phyloP scores from a whole-genome alignment of 768 basidiomycete species.

The Mycena floridula region DNA sequence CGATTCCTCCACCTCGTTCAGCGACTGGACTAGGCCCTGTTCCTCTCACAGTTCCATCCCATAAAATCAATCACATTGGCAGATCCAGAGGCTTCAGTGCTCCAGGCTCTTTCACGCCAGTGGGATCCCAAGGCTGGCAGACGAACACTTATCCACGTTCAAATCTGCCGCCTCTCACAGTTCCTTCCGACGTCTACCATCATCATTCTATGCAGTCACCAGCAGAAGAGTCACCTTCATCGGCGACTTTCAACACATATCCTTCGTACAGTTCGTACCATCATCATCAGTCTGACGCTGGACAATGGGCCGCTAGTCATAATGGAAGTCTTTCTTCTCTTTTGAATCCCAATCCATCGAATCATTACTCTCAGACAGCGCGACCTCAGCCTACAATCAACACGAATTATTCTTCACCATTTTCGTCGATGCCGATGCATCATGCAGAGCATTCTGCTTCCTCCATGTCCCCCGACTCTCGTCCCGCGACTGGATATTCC shows the following conservation, averaged over 20 bases:
- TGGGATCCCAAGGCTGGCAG: slow-evolving; percentile 55
- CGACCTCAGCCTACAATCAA: slow-evolving; percentile 67
- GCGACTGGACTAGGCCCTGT: slow-evolving; percentile 64
- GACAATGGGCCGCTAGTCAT: slow-evolving; percentile 51
- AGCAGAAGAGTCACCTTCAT: slow-evolving; percentile 61
- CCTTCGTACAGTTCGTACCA: slow-evolving; percentile 46
- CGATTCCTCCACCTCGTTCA: slow-evolving; percentile 72
- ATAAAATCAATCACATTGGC: slow-evolving; percentile 42
- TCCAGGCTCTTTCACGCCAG: slow-evolving; percentile 72
- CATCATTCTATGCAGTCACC: slow-evolving; percentile 57
- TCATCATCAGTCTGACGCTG: slow-evolving; percentile 59
- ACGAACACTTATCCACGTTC: slow-evolving; percentile 50
- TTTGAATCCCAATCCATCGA: slow-evolving; percentile 56
- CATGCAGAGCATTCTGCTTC: slow-evolving; percentile 51
- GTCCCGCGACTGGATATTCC: slow-evolving; percentile 82
- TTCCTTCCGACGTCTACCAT: slow-evolving; percentile 69
- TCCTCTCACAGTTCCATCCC: slow-evolving; percentile 59
- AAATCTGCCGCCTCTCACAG: slow-evolving; percentile 75
- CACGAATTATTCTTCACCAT: slow-evolving; percentile 65
- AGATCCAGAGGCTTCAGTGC: slow-evolving; percentile 78
- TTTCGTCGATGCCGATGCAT: slow-evolving; percentile 65
- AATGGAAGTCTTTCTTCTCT: slow-evolving; percentile 74
- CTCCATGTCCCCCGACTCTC: slow-evolving; percentile 77
- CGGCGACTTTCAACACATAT: slow-evolving; percentile 35
- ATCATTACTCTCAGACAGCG: slow-evolving; percentile 29